These are phyloP conservation scores for Aspergillus ruber DNA, from an alignment of 2,329 filamentous ascomycete species.

Conservation along the genomic window DNA sequence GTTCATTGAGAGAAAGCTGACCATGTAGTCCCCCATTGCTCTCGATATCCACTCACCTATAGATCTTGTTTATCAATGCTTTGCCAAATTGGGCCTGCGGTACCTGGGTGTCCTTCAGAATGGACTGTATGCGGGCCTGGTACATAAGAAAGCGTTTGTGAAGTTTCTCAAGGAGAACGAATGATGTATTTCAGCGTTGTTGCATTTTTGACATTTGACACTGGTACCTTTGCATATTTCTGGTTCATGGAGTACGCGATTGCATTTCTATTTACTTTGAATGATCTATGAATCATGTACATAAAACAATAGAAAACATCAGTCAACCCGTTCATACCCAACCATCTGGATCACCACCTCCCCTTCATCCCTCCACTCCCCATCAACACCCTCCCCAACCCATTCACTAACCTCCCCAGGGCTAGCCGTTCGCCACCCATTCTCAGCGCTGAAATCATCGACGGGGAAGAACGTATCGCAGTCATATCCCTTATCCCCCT, in stretches of 20 bases:
- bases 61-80: constrained; percentile 94
- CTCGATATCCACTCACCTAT: constrained; percentile 85
- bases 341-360: constrained; percentile 46
- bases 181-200: constrained; percentile 3
- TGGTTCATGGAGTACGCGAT: neutral
- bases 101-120: constrained; percentile 86
- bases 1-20: constrained; percentile 3
- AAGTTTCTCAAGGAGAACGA: constrained; percentile 85
- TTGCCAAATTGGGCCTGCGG: constrained; percentile 83
- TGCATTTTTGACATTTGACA: neutral
- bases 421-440: constrained; percentile 29
- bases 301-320: constrained; percentile 1
- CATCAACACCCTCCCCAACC: constrained; percentile 37
- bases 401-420: constrained; percentile 32
- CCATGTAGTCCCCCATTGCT: constrained; percentile 65
- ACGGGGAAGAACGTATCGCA: constrained; percentile 46
- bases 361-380: constrained; percentile 43
- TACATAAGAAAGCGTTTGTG: constrained; percentile 96
- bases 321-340: constrained; percentile 33
- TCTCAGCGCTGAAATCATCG: constrained; percentile 23
- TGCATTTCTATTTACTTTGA: neutral
- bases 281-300: neutral
- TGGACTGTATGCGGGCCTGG: constrained; percentile 81
- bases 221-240: neutral
- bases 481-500: constrained; percentile 29